Base-by-base conservation (phyloP, 148 eudicot genomes). In the Pouteria glomerata region DNA sequence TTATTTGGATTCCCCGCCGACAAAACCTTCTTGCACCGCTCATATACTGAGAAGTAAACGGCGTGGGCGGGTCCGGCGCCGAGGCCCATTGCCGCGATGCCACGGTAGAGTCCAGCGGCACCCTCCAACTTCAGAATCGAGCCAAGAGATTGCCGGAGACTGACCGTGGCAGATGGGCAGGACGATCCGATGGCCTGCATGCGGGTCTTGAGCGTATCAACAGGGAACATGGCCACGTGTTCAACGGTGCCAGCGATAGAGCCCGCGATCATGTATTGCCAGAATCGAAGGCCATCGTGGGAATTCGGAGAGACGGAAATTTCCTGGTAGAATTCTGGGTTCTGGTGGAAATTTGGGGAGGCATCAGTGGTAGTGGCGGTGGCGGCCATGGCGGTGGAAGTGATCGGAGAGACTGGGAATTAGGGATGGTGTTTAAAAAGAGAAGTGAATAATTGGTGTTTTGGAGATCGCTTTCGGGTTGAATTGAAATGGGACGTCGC, bases 211-310 rank as follows among this genome's bases (percentile, higher is more conserved):
- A 84, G 79, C n/a, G 87, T 84, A 72, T 84, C 87, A 7, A 84
- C 74, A 0, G 87, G 87, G 77, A 84, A 84, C 87, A 84, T 84
- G 68, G 82, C 84, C 78, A 74, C 76, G 82, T 84, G 87, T 45
- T 84, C 87, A 12, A 81, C 80, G 27, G 80, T 78, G 33, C 87
- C 87, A 1, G 87, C 87, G 27, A 84, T 51, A n/a, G 82, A 84
- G 55, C 82, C 87, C 8, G 87, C 84, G 31, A 81, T 23, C 87
- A 84, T 84, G 78, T 75, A 84, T 29, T 84, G 84, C 84, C 78
- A 84, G 84, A 84, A 84, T 1, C 57, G 30, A 14, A 84, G 84
- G 58, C 84, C 87, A 18, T 84, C 87, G 51, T 84, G 85, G 35
- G 70, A 41, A 13, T 73, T 18, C 19, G 67, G 58, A 4, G 77